These are phyloP conservation scores for Edaphochlamys debaryana DNA, from an alignment of 139 green algal genomes.

Conservation along the genomic window DNA sequence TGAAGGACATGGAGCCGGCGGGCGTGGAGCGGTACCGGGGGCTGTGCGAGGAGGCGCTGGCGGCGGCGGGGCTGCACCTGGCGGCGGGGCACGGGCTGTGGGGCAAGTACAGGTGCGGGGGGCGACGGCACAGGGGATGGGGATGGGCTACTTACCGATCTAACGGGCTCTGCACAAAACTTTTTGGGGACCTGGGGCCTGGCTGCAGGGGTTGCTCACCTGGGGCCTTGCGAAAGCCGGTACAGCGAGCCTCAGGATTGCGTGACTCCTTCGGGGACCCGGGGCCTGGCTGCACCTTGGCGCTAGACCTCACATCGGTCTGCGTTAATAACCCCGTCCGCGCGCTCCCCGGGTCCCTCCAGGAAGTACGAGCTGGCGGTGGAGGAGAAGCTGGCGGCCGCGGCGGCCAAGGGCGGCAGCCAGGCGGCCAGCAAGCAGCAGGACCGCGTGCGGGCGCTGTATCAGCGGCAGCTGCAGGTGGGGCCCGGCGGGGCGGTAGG, in stretches of 20 bases:
- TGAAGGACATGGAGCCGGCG: constrained; percentile 54
- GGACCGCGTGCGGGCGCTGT: constrained; percentile 73
- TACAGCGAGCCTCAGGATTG: no score
- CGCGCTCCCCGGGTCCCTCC: no score
- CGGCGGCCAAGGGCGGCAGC: constrained; percentile 18
- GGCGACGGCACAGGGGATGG: neutral
- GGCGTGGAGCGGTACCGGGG: constrained; percentile 60
- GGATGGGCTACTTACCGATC: no score
- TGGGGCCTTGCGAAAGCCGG: no score
- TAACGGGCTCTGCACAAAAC: no score
- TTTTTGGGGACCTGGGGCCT: no score
- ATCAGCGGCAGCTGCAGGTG: constrained; percentile 68
- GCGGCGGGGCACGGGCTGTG: constrained; percentile 63
- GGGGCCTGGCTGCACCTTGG: no score
- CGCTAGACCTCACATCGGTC: no score
- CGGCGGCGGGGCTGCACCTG: constrained; percentile 76
- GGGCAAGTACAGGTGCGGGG: constrained; percentile 65
- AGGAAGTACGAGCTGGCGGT: constrained; percentile 60
- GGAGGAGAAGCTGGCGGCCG: constrained; percentile 26
- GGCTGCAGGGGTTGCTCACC: no score
- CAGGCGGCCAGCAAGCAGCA: constrained; percentile 42
- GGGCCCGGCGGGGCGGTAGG: neutral
- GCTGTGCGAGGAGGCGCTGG: constrained; percentile 70
- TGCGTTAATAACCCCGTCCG: no score
- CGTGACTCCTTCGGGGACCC: no score